Conservation (phyloP, 352 stramenopile genomes). For the Phytopythium vexans region DNA sequence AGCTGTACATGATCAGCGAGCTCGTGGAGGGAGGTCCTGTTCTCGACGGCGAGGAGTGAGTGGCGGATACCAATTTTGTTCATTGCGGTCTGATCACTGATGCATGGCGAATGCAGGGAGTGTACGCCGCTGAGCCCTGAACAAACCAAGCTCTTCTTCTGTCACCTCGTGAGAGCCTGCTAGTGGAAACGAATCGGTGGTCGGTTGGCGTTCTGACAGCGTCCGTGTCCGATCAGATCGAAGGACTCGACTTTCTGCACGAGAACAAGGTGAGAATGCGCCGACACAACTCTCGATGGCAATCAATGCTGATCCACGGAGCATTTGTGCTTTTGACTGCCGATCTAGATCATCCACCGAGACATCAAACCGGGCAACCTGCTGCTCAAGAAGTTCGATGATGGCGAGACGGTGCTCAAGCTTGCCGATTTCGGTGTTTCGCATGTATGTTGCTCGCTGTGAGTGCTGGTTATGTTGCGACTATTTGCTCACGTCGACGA, state of each 20-base stretch:
- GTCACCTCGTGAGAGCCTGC: conserved; percentile 43
- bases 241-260: conserved; percentile 79
- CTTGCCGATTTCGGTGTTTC: conserved; percentile 82
- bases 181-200: background rate
- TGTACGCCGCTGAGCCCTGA: conserved; percentile 62
- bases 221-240: conserved; percentile 39
- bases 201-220: background rate
- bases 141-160: conserved; percentile 71
- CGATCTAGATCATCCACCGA: conserved; percentile 63
- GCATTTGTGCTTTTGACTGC: background rate
- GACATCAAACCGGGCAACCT: conserved; percentile 83
- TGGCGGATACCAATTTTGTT: background rate
- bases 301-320: background rate
- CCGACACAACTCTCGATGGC: background rate
- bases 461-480: conserved; percentile 16
- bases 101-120: conserved; percentile 20
- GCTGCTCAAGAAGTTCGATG: conserved; percentile 53
- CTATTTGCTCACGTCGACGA: conserved; percentile 23
- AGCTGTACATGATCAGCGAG: conserved; percentile 85
- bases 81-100: background rate
- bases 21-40: conserved; percentile 69
- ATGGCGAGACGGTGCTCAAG: conserved; percentile 68
- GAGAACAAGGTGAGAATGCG: conserved; percentile 59
- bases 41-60: conserved; percentile 62
- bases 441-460: conserved; percentile 30